A percentile compares a stretch with the other conserved stretches of the same genome.
These are phyloP conservation scores for Naganishia kalamii DNA, from an alignment of 768 basidiomycete genomes.

Conservation along the genomic window DNA sequence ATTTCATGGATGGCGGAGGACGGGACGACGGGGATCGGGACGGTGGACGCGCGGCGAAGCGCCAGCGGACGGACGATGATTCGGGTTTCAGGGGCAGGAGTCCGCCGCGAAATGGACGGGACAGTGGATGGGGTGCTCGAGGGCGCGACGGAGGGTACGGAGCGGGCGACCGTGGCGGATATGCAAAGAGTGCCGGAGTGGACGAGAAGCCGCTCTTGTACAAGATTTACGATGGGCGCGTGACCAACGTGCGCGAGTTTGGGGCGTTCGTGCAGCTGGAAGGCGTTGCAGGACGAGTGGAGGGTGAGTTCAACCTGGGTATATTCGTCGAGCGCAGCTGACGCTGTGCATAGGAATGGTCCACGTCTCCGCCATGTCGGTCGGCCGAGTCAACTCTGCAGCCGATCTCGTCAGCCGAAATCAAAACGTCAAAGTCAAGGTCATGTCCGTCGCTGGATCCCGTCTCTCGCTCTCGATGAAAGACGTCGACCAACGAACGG, in stretches of 20 bases:
- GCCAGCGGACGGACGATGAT: constrained; percentile 50
- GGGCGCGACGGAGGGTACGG: constrained; percentile 25
- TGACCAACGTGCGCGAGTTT: constrained; percentile 84
- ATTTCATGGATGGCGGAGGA: constrained; percentile 12
- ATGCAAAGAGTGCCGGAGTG: constrained; percentile 47
- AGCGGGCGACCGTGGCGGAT: constrained; percentile 49
- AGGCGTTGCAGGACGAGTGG: constrained; percentile 73
- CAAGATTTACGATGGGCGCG: constrained; percentile 88
- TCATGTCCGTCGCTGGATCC: constrained; percentile 80
- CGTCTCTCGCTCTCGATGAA: constrained; percentile 90
- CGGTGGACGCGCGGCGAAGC: constrained; percentile 43
- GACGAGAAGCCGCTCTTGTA: constrained; percentile 83
- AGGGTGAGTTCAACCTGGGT: constrained; percentile 60
- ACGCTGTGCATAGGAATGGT: constrained; percentile 81
- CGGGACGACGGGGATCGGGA: constrained; percentile 19
- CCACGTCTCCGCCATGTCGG: constrained; percentile 86
- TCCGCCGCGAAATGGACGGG: constrained; percentile 29
- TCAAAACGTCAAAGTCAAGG: constrained; percentile 88
- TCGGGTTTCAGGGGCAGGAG: constrained; percentile 14
- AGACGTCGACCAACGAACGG: constrained; percentile 86
- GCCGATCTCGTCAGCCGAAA: constrained; percentile 77
- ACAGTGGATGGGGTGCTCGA: constrained; percentile 43
- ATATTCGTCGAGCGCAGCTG: not conserved
- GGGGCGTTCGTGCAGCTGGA: constrained; percentile 90
- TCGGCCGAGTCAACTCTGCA: constrained; percentile 73